phyloP scores from a whole-genome alignment of 1,284 basidiomycete species.

The Austroboletus niveus region DNA sequence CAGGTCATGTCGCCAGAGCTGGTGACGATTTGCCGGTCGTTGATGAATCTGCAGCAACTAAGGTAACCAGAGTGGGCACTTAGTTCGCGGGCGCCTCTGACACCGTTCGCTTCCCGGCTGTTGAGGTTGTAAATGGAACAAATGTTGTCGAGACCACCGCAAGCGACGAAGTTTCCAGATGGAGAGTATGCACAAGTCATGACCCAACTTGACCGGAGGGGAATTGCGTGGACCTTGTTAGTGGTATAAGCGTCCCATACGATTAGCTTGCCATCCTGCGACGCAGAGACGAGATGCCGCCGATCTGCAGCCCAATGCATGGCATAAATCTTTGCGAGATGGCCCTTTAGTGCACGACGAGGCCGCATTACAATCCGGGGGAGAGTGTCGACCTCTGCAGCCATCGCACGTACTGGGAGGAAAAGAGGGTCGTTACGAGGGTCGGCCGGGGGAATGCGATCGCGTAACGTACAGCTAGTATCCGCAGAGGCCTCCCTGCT shows the following conservation, averaged over 20 bases:
- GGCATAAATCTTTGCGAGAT: constrained; percentile 98
- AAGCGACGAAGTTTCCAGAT: constrained; percentile 95
- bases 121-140: constrained; percentile 97
- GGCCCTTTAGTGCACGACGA: constrained; percentile 91
- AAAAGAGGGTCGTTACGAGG: constrained; percentile 18
- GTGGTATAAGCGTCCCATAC: constrained; percentile 99
- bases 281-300: constrained; percentile 96
- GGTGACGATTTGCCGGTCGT: constrained; percentile 97
- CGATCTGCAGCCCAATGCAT: constrained; percentile 99
- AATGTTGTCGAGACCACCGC: constrained; percentile 98
- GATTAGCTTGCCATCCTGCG: constrained; percentile 98
- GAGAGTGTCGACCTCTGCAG: constrained; percentile 91
- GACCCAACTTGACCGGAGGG: constrained; percentile 96
- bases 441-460: not conserved
- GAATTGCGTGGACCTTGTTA: constrained; percentile 99
- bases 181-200: constrained; percentile 99
- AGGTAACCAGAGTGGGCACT: constrained; percentile 98
- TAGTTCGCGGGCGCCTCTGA: constrained; percentile 85
- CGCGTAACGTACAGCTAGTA: constrained; percentile 75
- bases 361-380: constrained; percentile 96
- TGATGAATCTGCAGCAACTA: constrained; percentile 97
- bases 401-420: constrained; percentile 86
- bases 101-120: constrained; percentile 65
- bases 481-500: constrained; percentile 95
- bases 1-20: constrained; percentile 99